A percentile compares a stretch with the other conserved stretches of the same genome.
phyloP scores from a whole-genome alignment of 2,329 filamentous ascomycete species.

The Ceratocystis albifundus region DNA sequence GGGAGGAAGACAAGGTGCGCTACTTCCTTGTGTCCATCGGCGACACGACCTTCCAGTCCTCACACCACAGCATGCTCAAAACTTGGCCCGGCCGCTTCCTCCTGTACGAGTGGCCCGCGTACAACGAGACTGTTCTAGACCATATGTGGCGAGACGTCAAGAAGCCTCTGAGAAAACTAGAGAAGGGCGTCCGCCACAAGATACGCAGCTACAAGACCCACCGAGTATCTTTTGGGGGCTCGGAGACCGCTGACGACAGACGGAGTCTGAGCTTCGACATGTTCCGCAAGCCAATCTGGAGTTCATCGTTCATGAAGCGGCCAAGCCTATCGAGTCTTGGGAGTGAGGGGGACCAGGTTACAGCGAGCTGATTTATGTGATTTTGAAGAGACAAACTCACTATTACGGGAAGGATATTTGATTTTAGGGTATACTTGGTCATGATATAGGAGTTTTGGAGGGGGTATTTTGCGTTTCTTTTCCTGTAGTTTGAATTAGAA shows the following conservation, averaged over 20 bases:
- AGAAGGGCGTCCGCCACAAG: slow-evolving; percentile 11
- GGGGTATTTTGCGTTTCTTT: neutral
- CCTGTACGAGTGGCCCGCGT: slow-evolving; percentile 20
- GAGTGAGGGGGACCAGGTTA: neutral
- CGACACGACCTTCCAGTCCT: slow-evolving; percentile 20
- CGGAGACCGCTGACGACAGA: neutral
- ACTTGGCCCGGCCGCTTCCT: slow-evolving; percentile 19
- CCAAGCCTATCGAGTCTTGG: slow-evolving; percentile 3
- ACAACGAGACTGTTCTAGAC: slow-evolving; percentile 11
- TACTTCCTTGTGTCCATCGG: slow-evolving; percentile 21
- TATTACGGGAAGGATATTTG: neutral
- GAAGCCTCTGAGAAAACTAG: slow-evolving; percentile 5
- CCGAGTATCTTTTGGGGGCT: neutral
- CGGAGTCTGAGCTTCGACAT: slow-evolving; percentile 14
- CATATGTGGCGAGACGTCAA: slow-evolving; percentile 17
- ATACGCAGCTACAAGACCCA: slow-evolving; percentile 4
- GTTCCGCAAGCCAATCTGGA: slow-evolving; percentile 16
- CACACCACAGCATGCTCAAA: slow-evolving; percentile 17
- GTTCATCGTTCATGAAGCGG: slow-evolving; percentile 7
- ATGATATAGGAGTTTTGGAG: slow-evolving; percentile 7
- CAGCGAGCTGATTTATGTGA: neutral
- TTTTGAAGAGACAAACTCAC: neutral
- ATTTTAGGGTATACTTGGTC: neutral
- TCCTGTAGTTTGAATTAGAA: neutral
- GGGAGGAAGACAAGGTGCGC: slow-evolving; percentile 22